phyloP scores from a whole-genome alignment of 306 rosid species.

The Castanea crenata region DNA sequence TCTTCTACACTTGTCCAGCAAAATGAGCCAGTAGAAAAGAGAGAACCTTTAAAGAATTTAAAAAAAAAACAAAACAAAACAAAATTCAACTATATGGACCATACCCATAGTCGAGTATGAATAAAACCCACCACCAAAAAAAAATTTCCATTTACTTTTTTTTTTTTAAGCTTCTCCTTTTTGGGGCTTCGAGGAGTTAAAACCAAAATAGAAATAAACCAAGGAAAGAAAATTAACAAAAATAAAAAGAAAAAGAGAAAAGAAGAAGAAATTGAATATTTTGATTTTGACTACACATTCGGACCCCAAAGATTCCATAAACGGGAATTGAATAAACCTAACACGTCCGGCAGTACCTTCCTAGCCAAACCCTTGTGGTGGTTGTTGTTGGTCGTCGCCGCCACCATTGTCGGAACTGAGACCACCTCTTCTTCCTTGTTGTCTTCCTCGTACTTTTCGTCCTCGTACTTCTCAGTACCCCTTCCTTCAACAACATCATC shows the following conservation, averaged over 20 bases:
- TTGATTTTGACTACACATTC: conserved; percentile 31
- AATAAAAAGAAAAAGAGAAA: background rate
- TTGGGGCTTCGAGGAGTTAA: conserved; percentile 22
- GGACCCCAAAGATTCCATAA: conserved; percentile 81
- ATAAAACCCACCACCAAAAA: conserved; percentile 24
- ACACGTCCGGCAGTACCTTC: conserved; percentile 74
- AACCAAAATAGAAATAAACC: conserved; percentile 6
- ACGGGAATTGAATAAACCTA: conserved; percentile 67
- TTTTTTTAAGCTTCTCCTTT: background rate
- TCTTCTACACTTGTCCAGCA: background rate
- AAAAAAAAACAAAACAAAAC: background rate
- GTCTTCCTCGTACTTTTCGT: conserved; percentile 5
- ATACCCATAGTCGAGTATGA: conserved; percentile 29
- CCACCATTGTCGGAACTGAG: background rate
- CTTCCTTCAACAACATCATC: too few species aligned
- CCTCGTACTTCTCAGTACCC: background rate
- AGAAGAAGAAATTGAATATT: background rate
- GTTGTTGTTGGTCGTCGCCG: conserved; percentile 39
- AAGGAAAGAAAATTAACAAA: background rate
- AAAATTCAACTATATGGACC: conserved; percentile 15
- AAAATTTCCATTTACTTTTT: background rate
- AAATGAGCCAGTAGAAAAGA: background rate
- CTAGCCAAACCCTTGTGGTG: conserved; percentile 57
- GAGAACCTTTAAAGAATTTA: background rate
- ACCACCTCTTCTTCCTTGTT: background rate